A percentile compares a stretch with the other conserved stretches of the same genome.
Evolutionary conservation across 1,284 basidiomycete genomes (phyloP).

Genomic region (Termitomyces sp.): DNA sequence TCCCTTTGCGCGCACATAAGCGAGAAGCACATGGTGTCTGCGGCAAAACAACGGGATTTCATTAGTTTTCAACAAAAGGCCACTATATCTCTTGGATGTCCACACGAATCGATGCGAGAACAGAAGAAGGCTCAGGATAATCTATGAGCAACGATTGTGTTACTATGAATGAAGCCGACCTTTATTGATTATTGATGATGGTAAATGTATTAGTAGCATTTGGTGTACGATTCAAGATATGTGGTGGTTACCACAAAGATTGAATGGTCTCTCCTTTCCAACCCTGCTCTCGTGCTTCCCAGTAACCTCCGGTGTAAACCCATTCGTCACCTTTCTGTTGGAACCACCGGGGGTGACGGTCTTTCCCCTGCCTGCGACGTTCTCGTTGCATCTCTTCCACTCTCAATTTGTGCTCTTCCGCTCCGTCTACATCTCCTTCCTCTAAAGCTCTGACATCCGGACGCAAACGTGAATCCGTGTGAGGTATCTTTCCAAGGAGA

Average conservation of each 20-base stretch:
- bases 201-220: background rate
- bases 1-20: background rate
- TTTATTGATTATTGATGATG: background rate
- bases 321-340: slow-evolving; percentile 66
- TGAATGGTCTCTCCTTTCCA: slow-evolving; percentile 52
- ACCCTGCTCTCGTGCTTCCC: slow-evolving; percentile 64
- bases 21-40: slow-evolving; percentile 10
- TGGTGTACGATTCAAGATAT: background rate
- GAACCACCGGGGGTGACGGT: slow-evolving; percentile 68
- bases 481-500: slow-evolving; percentile 63
- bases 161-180: background rate
- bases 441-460: slow-evolving; percentile 88
- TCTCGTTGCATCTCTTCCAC: slow-evolving; percentile 76
- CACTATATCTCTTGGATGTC: background rate
- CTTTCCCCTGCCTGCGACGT: slow-evolving; percentile 52
- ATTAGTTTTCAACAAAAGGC: background rate
- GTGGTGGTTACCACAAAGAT: slow-evolving; percentile 55
- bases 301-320: slow-evolving; percentile 76
- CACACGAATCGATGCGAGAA: background rate
- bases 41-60: slow-evolving; percentile 25
- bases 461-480: slow-evolving; percentile 81
- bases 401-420: slow-evolving; percentile 71
- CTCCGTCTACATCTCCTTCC: slow-evolving; percentile 71
- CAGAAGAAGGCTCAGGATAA: background rate
- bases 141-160: background rate